Conservation (phyloP, 345 rosid species). For the Ceriops tagal region DNA sequence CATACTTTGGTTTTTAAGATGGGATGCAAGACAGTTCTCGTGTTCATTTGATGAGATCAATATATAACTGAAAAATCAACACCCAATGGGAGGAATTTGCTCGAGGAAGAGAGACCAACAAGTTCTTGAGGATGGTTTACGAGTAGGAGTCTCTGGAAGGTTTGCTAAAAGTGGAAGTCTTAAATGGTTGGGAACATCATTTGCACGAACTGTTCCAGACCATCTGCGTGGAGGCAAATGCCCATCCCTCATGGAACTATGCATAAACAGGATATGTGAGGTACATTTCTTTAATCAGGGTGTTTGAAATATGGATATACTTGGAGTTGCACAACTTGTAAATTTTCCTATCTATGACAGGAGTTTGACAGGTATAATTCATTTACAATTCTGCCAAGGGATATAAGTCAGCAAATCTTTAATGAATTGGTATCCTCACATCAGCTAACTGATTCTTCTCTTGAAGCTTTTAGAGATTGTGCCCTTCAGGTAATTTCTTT, state of each 20-base stretch:
- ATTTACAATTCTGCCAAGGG: constrained; percentile 74
- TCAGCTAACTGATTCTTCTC: constrained; percentile 38
- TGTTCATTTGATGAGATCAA: too few relatives aligned
- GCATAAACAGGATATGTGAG: constrained; percentile 50
- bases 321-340: constrained; percentile 14
- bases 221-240: constrained; percentile 40
- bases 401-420: constrained; percentile 79
- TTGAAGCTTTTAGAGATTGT: constrained; percentile 79
- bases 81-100: constrained; percentile 88
- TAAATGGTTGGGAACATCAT: constrained; percentile 77
- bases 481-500: constrained; percentile 66
- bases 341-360: constrained; percentile 33
- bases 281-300: constrained; percentile 31
- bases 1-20: too few relatives aligned
- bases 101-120: constrained; percentile 80
- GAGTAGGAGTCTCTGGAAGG: constrained; percentile 46
- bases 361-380: constrained; percentile 50
- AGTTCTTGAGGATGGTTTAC: constrained; percentile 49
- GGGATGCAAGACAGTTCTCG: too few relatives aligned
- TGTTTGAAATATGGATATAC: not conserved
- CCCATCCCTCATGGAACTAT: constrained; percentile 77
- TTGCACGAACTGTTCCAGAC: constrained; percentile 49
- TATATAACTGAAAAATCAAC: too few relatives aligned
- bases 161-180: constrained; percentile 73
- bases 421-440: constrained; percentile 63